Base-by-base conservation (phyloP, 2,329 filamentous ascomycete species). In the Aspergillus quadricinctus region DNA sequence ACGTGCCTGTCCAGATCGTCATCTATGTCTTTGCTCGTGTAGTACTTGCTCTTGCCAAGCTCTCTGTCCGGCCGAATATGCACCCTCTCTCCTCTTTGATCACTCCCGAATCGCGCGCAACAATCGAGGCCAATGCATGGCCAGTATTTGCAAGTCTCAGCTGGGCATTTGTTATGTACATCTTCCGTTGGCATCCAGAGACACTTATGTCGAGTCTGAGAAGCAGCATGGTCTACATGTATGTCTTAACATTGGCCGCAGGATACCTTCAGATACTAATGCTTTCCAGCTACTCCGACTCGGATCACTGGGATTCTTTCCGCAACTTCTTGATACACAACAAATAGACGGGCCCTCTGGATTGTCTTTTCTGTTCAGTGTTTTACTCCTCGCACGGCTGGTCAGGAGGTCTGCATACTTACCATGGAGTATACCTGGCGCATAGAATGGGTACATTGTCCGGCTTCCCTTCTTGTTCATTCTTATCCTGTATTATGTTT, bases 141-240 rank as follows among this genome's bases (percentile, higher is more conserved):
- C 91, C 93, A 1, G 88, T 88, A 1, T 99, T 99, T 77, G 93
- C 94, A 45, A 89, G 88, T 65, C 68, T 93, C 62, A 95, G 88
- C 69, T 99, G 94, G 94, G 94, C 88, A 4, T 80, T 86, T 69
- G 92, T 99, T 61, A 99, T 99, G 94, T 91, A 93, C 77, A 76
- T 99, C 59, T 99, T 97, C 80, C 84, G 89, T 66, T 90, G 89
- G 83, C 87, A 97, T 77, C 92, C 94, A 4, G 90, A 95, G 67
- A 90, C 89, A 55, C 83, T 99, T 70, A 94, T 97, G 81, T 85
- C 87, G 58, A 97, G 92, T 74, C 77, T 99, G 80, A 84, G 91
- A 73, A 92, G 87, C 76, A 97, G 92, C 78, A 99, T 99, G 94
- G 90, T 85, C 66, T 99, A 99, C 71, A 96, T 99, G 80, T 99